Conservation (phyloP, 352 stramenopile species). For the Phytophthora citrophthora region DNA sequence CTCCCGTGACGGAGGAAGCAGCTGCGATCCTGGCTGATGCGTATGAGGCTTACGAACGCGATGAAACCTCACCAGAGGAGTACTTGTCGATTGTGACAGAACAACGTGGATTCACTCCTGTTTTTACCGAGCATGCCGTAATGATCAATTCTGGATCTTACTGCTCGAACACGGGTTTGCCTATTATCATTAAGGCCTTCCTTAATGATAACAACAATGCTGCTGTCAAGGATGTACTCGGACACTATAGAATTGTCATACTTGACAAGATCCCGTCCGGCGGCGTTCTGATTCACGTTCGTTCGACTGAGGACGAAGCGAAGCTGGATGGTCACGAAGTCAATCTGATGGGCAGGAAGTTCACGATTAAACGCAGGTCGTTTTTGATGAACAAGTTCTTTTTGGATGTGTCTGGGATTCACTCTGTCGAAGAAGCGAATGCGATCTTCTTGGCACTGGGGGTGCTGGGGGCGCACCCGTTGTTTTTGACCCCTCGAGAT, state of each 20-base stretch:
- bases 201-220: neutral
- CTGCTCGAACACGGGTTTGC: neutral
- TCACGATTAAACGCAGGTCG: conserved; percentile 2
- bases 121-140: neutral
- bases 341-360: neutral
- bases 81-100: neutral
- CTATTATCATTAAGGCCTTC: neutral
- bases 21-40: neutral
- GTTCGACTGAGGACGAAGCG: neutral
- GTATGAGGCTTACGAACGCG: neutral
- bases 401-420: conserved; percentile 1
- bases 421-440: neutral
- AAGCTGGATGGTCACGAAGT: conserved; percentile 4
- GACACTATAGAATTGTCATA: neutral
- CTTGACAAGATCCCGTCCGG: neutral
- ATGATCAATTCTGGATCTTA: conserved; percentile 1
- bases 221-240: neutral
- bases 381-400: conserved; percentile 4
- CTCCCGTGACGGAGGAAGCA: neutral
- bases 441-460: neutral
- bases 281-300: conserved; percentile 1
- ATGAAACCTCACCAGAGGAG: neutral
- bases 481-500: conserved; percentile 1
- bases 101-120: neutral
- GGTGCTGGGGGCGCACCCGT: neutral